These are phyloP conservation scores for Agaricus sinodeliciosus DNA, from an alignment of 768 basidiomycete genomes.

Conservation along the genomic window DNA sequence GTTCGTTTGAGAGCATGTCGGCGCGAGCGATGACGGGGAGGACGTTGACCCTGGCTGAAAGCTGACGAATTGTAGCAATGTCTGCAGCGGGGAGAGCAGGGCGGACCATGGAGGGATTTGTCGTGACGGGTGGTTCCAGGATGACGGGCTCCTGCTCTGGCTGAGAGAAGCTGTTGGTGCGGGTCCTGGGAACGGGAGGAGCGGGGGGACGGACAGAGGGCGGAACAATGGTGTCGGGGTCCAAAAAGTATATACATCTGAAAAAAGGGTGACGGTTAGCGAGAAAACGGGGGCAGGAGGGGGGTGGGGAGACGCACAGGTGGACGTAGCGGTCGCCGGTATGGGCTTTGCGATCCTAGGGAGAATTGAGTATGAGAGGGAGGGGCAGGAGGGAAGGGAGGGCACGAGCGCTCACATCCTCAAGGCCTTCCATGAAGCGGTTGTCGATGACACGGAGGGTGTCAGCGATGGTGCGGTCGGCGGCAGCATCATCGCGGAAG, in stretches of 20 bases:
- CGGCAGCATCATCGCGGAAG: constrained; percentile 55
- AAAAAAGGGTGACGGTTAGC: constrained; percentile 1
- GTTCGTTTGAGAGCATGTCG: constrained; percentile 76
- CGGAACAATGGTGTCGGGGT: constrained; percentile 76
- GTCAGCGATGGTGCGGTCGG: constrained; percentile 60
- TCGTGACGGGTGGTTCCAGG: constrained; percentile 72
- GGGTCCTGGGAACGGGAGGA: constrained; percentile 62
- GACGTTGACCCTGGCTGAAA: constrained; percentile 81
- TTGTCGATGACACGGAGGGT: constrained; percentile 68
- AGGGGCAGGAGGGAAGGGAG: constrained; percentile 12
- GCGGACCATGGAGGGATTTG: constrained; percentile 60
- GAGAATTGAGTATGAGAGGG: constrained; percentile 14
- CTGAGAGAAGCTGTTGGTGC: constrained; percentile 66
- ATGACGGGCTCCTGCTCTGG: constrained; percentile 71
- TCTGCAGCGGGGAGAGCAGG: constrained; percentile 65
- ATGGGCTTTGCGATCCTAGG: constrained; percentile 65
- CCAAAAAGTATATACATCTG: constrained; percentile 84
- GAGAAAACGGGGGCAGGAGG: background rate
- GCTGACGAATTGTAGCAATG: constrained; percentile 70
- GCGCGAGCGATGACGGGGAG: constrained; percentile 81
- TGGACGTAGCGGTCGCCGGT: constrained; percentile 75
- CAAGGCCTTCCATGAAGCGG: constrained; percentile 65
- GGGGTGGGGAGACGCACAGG: constrained; percentile 44
- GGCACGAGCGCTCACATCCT: constrained; percentile 56
- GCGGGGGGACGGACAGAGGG: constrained; percentile 61